Percentiles rank a stretch among this genome's conserved stretches.
These are phyloP conservation scores for Filobasidium wieringae DNA, from an alignment of 768 basidiomycete species.

Conservation along the genomic window DNA sequence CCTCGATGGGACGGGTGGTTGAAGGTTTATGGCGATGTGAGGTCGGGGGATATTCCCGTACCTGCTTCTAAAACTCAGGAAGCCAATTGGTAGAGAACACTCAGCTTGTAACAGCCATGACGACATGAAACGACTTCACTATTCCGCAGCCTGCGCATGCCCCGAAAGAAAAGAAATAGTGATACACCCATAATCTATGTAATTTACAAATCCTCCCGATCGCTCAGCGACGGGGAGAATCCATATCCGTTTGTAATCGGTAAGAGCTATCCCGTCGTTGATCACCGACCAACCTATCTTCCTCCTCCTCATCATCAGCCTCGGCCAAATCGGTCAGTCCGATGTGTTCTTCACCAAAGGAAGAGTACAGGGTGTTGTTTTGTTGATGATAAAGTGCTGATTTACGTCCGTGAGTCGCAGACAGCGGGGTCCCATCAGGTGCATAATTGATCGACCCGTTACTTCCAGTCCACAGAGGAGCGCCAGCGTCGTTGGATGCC, in stretches of 20 bases:
- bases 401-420: conserved; percentile 52
- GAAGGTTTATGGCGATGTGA: conserved; percentile 44
- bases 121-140: too few relatives aligned
- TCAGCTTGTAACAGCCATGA: too few relatives aligned
- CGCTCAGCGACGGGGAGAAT: background rate
- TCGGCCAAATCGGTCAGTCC: conserved; percentile 41
- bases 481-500: conserved; percentile 53
- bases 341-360: conserved; percentile 55
- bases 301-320: background rate
- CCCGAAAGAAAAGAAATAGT: too few relatives aligned
- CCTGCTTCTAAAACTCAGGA: too few relatives aligned
- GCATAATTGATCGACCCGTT: conserved; percentile 19
- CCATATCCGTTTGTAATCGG: background rate
- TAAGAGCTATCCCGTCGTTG: background rate
- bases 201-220: background rate
- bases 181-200: too few relatives aligned
- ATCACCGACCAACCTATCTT: background rate
- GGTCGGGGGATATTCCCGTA: too few relatives aligned
- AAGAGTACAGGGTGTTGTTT: conserved; percentile 57
- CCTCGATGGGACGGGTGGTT: conserved; percentile 54
- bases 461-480: conserved; percentile 21
- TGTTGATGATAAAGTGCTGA: conserved; percentile 57
- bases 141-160: too few relatives aligned
- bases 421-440: conserved; percentile 37
- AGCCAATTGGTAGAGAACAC: too few relatives aligned